phyloP scores from a whole-genome alignment of 805 yeast species.

The Lipomyces sp. region DNA sequence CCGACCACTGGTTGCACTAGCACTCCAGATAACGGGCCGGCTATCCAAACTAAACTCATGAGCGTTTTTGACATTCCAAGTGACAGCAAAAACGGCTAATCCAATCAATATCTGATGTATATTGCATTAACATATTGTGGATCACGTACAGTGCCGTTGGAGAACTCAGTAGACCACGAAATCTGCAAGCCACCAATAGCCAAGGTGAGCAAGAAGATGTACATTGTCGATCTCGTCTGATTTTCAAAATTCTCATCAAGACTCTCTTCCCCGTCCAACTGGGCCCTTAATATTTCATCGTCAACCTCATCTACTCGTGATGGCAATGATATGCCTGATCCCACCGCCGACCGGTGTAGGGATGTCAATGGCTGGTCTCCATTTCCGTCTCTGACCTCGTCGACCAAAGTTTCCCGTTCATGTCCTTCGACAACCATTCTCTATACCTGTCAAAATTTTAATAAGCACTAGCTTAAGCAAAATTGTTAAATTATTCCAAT shows the following conservation, averaged over 20 bases:
- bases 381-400: background rate
- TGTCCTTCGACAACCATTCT: background rate
- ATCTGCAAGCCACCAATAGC: conserved; percentile 63
- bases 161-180: conserved; percentile 69
- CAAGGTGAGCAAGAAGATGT: conserved; percentile 54
- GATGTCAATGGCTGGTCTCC: background rate
- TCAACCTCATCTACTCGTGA: background rate
- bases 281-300: conserved; percentile 4
- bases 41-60: conserved; percentile 66
- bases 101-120: background rate
- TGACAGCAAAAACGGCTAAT: conserved; percentile 57
- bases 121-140: background rate
- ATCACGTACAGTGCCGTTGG: conserved; percentile 54
- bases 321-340: background rate
- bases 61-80: conserved; percentile 63
- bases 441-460: background rate
- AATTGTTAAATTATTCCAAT: background rate
- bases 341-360: background rate
- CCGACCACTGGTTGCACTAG: conserved; percentile 70
- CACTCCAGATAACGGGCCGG: conserved; percentile 68
- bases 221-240: conserved; percentile 49
- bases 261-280: background rate
- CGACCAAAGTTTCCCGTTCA: background rate
- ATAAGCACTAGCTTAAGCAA: background rate
- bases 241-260: conserved; percentile 13